Base-by-base conservation (phyloP, 148 eudicot genomes). In the Diospyros lotus region DNA sequence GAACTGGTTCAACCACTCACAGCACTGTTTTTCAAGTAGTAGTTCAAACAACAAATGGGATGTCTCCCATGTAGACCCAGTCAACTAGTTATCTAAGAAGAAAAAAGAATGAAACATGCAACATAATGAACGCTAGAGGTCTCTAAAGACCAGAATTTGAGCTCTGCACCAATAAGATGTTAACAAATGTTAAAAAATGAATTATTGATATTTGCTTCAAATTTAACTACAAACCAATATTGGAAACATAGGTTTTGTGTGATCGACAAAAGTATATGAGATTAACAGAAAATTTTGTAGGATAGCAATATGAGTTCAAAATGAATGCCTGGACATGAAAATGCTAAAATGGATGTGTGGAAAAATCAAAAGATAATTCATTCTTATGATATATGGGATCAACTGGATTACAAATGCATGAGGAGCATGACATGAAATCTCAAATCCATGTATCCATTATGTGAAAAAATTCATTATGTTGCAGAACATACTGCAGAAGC, bases 401-500 rank as follows among this genome's bases (percentile, higher is more conserved):
- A 67, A 40, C 2, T 14, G 46, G 56, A 67, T 6, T 12, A 9
- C 4, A 12, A 7, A 15, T 1, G 14, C 42, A 38, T 71, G 64
- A 4, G 12, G 17, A 13, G 2, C 2, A 40, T 71, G 52, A 38
- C 4, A 60, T 59, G 5, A 41, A 61, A 63, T 13, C 48, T 44
- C 45, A 61, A 59, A 13, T 18, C 54, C 66, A 15, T 5, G 40
- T 56, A 44, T 9, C 44, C 40, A 45, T 6, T 52, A 51, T 53
- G 38, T 65, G 9, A 48, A 12, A 41, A 55, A 18, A 17, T 4
- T 54, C 4, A 69, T 39, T 46, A 38, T 54, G 13, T 42, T 55
- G 53, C 44, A 62, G 44, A 62, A 70, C 99, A 87, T 82, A 95
- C 98, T 38, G 98, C 98, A 65, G 98, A 86, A 68, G 96, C 88